These are phyloP conservation scores for Plantago ovata DNA, from an alignment of 257 asterid species.

Conservation along the genomic window DNA sequence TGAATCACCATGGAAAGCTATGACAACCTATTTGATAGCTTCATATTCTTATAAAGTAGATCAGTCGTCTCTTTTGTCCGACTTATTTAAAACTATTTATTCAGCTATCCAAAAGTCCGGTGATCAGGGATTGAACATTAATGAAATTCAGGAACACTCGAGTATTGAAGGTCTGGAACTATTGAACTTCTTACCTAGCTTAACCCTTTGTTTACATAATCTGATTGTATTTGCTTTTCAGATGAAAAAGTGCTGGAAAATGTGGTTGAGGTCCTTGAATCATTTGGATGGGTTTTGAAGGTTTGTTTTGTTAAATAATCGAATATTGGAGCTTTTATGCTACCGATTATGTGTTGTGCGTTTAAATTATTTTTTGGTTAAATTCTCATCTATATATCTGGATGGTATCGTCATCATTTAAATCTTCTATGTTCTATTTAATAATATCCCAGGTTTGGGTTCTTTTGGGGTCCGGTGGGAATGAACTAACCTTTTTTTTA, in stretches of 20 bases:
- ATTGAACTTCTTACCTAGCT: slow-evolving; percentile 21
- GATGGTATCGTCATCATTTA: neutral
- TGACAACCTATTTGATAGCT: slow-evolving; percentile 54
- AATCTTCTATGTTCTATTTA: neutral
- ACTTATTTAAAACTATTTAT: slow-evolving; percentile 57
- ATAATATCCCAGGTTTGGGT: neutral
- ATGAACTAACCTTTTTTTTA: slow-evolving; percentile 16
- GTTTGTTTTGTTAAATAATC: slow-evolving; percentile 32
- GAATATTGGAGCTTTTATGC: slow-evolving; percentile 6
- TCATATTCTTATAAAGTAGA: slow-evolving; percentile 40
- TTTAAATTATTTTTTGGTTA: no score
- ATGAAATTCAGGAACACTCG: slow-evolving; percentile 52
- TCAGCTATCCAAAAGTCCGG: slow-evolving; percentile 84
- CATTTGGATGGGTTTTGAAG: slow-evolving; percentile 78
- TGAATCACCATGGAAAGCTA: slow-evolving; percentile 79
- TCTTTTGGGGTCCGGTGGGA: neutral
- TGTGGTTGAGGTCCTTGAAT: slow-evolving; percentile 69
- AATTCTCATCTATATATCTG: no score
- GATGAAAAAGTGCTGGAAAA: slow-evolving; percentile 55
- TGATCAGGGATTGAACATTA: slow-evolving; percentile 85
- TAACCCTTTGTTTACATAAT: slow-evolving; percentile 16
- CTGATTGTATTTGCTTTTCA: slow-evolving; percentile 33
- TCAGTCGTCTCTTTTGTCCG: slow-evolving; percentile 35
- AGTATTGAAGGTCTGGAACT: slow-evolving; percentile 47
- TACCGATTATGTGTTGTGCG: no score